These are phyloP conservation scores for Litsea cubeba DNA, from an alignment of 164 flowering plant genomes.

Conservation along the genomic window DNA sequence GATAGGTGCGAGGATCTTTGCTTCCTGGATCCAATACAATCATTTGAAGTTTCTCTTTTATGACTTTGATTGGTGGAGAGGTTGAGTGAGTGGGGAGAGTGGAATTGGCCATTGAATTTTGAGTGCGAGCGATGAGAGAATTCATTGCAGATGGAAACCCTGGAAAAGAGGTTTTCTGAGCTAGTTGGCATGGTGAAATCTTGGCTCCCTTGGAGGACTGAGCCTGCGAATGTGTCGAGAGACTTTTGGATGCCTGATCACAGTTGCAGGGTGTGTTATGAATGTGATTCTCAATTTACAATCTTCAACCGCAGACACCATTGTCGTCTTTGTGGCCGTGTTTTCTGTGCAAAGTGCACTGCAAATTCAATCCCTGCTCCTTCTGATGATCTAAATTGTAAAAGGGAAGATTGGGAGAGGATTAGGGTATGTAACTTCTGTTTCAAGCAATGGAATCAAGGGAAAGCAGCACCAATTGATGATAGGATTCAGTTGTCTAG, in stretches of 20 bases:
- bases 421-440: conserved; percentile 84
- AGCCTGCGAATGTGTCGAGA: conserved; percentile 75
- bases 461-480: conserved; percentile 24
- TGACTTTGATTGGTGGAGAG: not conserved
- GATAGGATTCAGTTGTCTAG: conserved; percentile 38
- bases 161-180: conserved; percentile 50
- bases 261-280: conserved; percentile 92
- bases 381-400: conserved; percentile 31
- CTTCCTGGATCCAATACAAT: not conserved
- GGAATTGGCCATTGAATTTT: conserved; percentile 2
- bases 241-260: conserved; percentile 99
- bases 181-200: conserved; percentile 49
- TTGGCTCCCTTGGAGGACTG: conserved; percentile 75
- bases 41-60: not conserved
- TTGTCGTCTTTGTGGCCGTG: conserved; percentile 86
- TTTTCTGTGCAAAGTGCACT: conserved; percentile 91
- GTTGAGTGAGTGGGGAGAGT: not conserved
- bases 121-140: conserved; percentile 43
- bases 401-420: conserved; percentile 59
- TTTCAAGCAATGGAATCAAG: conserved; percentile 71
- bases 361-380: conserved; percentile 66
- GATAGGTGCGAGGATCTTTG: not conserved
- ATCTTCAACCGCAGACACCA: conserved; percentile 85
- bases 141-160: conserved; percentile 56
- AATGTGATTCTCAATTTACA: conserved; percentile 84